Evolutionary conservation across 1,284 basidiomycete species (phyloP).

Genomic region (Leccinum ambiguum): DNA sequence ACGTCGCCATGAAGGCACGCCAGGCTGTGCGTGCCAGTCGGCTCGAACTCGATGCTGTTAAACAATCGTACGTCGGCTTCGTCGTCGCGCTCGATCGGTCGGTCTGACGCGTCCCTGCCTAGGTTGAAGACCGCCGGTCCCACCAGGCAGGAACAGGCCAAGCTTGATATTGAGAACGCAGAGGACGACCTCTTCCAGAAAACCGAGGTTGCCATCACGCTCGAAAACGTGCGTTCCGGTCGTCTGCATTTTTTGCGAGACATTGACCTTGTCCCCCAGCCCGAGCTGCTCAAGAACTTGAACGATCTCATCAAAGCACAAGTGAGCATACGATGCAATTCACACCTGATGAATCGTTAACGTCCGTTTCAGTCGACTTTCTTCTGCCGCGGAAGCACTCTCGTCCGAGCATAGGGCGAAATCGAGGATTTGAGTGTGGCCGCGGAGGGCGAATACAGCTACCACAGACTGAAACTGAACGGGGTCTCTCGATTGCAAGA

Average conservation of each 20-base stretch:
- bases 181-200: conserved; percentile 96
- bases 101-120: conserved; percentile 12
- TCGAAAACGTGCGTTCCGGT: conserved; percentile 80
- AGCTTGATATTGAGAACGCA: conserved; percentile 90
- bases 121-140: conserved; percentile 78
- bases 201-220: conserved; percentile 96
- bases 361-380: conserved; percentile 48
- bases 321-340: conserved; percentile 33
- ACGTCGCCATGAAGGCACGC: conserved; percentile 88
- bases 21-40: conserved; percentile 85
- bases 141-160: conserved; percentile 83
- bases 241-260: not conserved
- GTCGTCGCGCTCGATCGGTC: not conserved
- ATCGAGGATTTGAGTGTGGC: conserved; percentile 90
- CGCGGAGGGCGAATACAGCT: conserved; percentile 87
- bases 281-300: conserved; percentile 93
- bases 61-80: conserved; percentile 47
- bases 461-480: conserved; percentile 1
- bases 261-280: conserved; percentile 47
- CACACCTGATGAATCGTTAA: conserved; percentile 3
- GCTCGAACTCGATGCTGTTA: conserved; percentile 75
- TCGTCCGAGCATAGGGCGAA: conserved; percentile 77
- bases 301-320: conserved; percentile 92
- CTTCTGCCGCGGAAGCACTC: conserved; percentile 83
- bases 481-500: conserved; percentile 10